These are phyloP conservation scores for Mallotus nudiflorus DNA, from an alignment of 345 rosid species.

Conservation along the genomic window DNA sequence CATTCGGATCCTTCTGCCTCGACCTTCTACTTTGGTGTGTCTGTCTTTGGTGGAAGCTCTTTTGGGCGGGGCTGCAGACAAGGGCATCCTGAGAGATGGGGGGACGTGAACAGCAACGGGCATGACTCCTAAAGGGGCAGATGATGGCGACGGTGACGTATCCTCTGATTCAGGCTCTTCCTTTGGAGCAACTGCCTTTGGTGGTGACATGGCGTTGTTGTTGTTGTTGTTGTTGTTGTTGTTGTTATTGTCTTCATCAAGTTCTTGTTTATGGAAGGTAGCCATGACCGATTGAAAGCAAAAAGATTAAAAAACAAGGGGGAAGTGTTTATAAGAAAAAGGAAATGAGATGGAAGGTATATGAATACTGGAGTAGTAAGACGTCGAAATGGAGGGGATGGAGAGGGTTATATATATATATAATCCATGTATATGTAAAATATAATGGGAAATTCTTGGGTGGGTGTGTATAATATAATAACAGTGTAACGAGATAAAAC, in stretches of 20 bases:
- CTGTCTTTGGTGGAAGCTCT: constrained; percentile 81
- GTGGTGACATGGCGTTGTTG: not conserved
- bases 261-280: constrained; percentile 32
- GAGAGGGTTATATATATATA: not conserved
- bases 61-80: constrained; percentile 40
- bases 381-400: not conserved
- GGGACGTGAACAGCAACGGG: constrained; percentile 39
- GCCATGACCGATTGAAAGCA: constrained; percentile 26
- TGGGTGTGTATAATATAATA: too few relatives aligned
- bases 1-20: constrained; percentile 95
- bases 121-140: constrained; percentile 17
- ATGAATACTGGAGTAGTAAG: not conserved
- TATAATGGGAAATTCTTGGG: too few relatives aligned
- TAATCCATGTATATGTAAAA: too few relatives aligned
- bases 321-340: not conserved
- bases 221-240: constrained; percentile 14
- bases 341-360: not conserved
- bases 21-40: constrained; percentile 90
- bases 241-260: constrained; percentile 27
- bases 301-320: too few relatives aligned
- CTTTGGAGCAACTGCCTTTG: constrained; percentile 26
- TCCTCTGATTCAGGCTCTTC: constrained; percentile 41
- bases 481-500: not conserved
- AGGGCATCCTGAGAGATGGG: constrained; percentile 32
- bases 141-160: too few relatives aligned